These are phyloP conservation scores for Sicyos baderoa DNA, from an alignment of 306 rosid species.

Conservation along the genomic window DNA sequence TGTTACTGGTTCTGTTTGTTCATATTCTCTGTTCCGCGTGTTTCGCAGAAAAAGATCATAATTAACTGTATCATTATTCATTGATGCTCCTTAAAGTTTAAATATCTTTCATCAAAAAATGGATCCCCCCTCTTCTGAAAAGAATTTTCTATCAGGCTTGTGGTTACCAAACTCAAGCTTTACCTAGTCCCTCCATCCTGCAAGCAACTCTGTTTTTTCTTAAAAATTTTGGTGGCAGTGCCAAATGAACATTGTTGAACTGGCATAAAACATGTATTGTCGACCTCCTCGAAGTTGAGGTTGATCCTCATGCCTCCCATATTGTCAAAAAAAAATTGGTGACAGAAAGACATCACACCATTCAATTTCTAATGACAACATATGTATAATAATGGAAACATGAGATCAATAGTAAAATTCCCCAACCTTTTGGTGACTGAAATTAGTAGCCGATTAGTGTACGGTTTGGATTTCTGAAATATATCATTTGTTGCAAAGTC, in stretches of 20 bases:
- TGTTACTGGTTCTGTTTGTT: not conserved
- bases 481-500: not conserved
- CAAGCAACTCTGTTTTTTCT: not conserved
- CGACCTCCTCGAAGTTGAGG: too few relatives aligned
- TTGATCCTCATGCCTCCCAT: too few relatives aligned
- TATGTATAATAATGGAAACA: not conserved
- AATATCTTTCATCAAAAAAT: too few relatives aligned
- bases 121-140: not conserved
- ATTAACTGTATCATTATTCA: not conserved
- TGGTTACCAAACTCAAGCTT: not conserved
- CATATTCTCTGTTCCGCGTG: not conserved
- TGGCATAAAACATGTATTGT: too few relatives aligned
- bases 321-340: too few relatives aligned
- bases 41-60: not conserved
- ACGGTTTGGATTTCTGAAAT: not conserved
- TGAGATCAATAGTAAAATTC: not conserved
- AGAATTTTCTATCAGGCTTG: not conserved
- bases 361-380: not conserved
- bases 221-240: not conserved
- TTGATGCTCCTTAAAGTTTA: not conserved
- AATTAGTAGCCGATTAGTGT: not conserved
- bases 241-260: too few relatives aligned
- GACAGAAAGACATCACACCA: not conserved
- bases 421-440: not conserved
- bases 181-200: not conserved